These are phyloP conservation scores for Colletotrichum orbiculare DNA, from an alignment of 2,329 filamentous ascomycete species.

Conservation along the genomic window DNA sequence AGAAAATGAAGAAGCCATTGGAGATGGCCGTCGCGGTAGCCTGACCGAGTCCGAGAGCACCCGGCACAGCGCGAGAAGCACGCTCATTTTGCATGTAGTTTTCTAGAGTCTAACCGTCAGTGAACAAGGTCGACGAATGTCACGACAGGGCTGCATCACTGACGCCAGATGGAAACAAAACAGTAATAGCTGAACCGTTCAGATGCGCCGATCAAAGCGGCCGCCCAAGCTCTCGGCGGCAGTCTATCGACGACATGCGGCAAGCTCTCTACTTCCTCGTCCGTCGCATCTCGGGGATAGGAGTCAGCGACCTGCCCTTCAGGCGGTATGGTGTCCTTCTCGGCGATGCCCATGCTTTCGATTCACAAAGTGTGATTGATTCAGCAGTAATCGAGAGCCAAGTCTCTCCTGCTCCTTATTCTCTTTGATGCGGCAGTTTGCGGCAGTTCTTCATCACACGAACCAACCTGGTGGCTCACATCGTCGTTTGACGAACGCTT, in stretches of 20 bases:
- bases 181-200: slow-evolving; percentile 40
- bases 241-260: slow-evolving; percentile 36
- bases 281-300: slow-evolving; percentile 34
- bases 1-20: slow-evolving; percentile 59
- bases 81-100: slow-evolving; percentile 54
- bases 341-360: neutral
- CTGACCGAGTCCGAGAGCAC: slow-evolving; percentile 62
- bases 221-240: slow-evolving; percentile 38
- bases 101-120: slow-evolving; percentile 40
- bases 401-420: too few relatives aligned
- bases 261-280: slow-evolving; percentile 36
- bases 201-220: slow-evolving; percentile 35
- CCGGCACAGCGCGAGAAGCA: slow-evolving; percentile 50
- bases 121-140: neutral
- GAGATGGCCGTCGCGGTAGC: slow-evolving; percentile 58
- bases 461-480: too few relatives aligned
- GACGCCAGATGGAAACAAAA: slow-evolving; percentile 38
- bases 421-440: too few relatives aligned
- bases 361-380: too few relatives aligned
- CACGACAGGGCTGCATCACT: slow-evolving; percentile 1
- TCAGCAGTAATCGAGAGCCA: too few relatives aligned
- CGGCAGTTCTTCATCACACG: too few relatives aligned
- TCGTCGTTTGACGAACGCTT: too few relatives aligned
- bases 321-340: neutral
- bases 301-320: neutral